A percentile compares a stretch with the other conserved stretches of the same genome.
Conservation (phyloP, 1,284 basidiomycete genomes). For the Hemileia vastatrix region DNA sequence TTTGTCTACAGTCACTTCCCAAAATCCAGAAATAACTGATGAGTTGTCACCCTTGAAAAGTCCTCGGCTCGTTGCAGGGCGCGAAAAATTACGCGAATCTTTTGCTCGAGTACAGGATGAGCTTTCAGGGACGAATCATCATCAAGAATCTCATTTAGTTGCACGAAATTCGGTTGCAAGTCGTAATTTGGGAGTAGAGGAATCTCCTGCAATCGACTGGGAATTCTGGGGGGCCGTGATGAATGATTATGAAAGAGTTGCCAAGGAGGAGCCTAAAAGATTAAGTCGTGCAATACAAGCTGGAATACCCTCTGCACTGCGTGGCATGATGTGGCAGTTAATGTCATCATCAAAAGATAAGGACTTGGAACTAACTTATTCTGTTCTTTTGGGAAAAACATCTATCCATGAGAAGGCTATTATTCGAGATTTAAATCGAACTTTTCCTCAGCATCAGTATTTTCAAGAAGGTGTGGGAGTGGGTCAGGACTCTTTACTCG, state of each 20-base stretch:
- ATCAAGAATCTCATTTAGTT: background rate
- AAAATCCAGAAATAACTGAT: background rate
- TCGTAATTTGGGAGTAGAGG: background rate
- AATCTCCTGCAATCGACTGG: slow-evolving; percentile 48
- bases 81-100: background rate
- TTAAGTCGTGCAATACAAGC: slow-evolving; percentile 81
- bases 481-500: slow-evolving; percentile 92
- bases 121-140: background rate
- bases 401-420: slow-evolving; percentile 91
- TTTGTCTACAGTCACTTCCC: no score
- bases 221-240: slow-evolving; percentile 95
- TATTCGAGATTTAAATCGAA: slow-evolving; percentile 78
- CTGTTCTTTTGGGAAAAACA: slow-evolving; percentile 67
- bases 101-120: background rate
- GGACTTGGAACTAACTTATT: slow-evolving; percentile 74
- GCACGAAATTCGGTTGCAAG: background rate
- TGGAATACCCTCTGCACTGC: slow-evolving; percentile 72
- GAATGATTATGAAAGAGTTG: slow-evolving; percentile 80
- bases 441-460: slow-evolving; percentile 95
- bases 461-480: slow-evolving; percentile 76
- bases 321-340: slow-evolving; percentile 98
- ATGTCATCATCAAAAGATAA: slow-evolving; percentile 78
- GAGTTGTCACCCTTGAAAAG: background rate
- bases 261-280: slow-evolving; percentile 63
- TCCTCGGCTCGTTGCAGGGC: background rate